These are phyloP conservation scores for Amylocarpus encephaloides DNA, from an alignment of 2,329 filamentous ascomycete genomes.

Conservation along the genomic window DNA sequence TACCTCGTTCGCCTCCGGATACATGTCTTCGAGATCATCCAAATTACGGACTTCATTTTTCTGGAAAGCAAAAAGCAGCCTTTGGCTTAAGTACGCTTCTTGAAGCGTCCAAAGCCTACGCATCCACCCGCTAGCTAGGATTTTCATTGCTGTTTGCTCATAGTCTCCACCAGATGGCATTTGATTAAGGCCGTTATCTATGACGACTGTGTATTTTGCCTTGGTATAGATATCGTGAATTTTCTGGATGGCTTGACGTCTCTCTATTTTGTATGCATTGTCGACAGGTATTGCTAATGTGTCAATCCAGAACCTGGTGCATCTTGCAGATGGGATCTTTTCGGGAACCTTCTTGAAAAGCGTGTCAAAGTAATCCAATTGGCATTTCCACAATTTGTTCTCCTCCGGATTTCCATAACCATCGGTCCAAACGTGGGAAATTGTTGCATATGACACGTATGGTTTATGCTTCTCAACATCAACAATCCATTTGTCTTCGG, in stretches of 20 bases:
- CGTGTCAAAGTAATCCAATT: slow-evolving; percentile 5
- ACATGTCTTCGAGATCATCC: slow-evolving; percentile 1
- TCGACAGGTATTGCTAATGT: slow-evolving; percentile 3
- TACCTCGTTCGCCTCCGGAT: not conserved
- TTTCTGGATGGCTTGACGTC: slow-evolving; percentile 2
- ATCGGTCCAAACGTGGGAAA: slow-evolving; percentile 18
- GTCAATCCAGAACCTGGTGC: slow-evolving; percentile 7
- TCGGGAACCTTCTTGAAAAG: not conserved
- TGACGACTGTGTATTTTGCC: slow-evolving; percentile 1
- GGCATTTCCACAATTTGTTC: slow-evolving; percentile 12
- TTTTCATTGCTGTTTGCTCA: slow-evolving; percentile 6
- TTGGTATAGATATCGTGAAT: slow-evolving; percentile 6
- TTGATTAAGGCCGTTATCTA: slow-evolving; percentile 4
- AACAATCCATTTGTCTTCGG: not conserved
- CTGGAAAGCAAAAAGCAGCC: slow-evolving; percentile 4
- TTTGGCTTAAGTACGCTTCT: slow-evolving; percentile 6
- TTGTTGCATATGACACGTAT: slow-evolving; percentile 3
- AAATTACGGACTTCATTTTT: not conserved
- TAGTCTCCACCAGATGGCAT: not conserved
- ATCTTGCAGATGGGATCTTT: not conserved
- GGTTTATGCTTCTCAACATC: not conserved
- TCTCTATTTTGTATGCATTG: not conserved
- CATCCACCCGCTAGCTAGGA: slow-evolving; percentile 9
- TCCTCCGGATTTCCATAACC: slow-evolving; percentile 10
- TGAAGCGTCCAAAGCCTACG: slow-evolving; percentile 10